These are phyloP conservation scores for Candida gigantensis DNA, from an alignment of 1,139 yeast genomes.

Conservation along the genomic window DNA sequence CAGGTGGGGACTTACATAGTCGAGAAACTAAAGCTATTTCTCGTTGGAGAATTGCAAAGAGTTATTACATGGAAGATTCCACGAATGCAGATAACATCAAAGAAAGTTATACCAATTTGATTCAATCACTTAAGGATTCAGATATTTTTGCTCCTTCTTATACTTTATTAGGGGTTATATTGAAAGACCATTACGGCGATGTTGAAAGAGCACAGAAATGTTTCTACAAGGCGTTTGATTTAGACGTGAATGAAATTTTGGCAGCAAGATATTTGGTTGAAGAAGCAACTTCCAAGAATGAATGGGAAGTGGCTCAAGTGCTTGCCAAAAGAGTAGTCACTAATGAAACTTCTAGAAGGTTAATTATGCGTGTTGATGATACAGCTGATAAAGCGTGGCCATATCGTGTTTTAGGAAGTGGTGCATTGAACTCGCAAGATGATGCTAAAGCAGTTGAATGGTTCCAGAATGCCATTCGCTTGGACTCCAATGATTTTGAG, in stretches of 20 bases:
- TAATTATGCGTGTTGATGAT: conserved; percentile 38
- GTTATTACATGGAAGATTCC: conserved; percentile 33
- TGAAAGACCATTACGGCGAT: conserved; percentile 59
- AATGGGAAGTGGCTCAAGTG: conserved; percentile 86
- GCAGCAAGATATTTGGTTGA: conserved; percentile 76
- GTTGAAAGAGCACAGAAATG: conserved; percentile 76
- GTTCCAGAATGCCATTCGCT: conserved; percentile 82
- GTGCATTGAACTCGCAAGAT: conserved; percentile 69
- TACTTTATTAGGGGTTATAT: conserved; percentile 76
- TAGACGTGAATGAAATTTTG: conserved; percentile 71
- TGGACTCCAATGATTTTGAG: conserved; percentile 64
- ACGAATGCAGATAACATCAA: conserved; percentile 32
- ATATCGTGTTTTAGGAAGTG: conserved; percentile 79
- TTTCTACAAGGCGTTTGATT: conserved; percentile 85
- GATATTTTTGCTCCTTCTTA: conserved; percentile 74
- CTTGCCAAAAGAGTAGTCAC: conserved; percentile 64
- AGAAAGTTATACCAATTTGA: conserved; percentile 51
- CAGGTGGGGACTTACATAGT: conserved; percentile 54
- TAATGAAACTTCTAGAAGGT: conserved; percentile 60
- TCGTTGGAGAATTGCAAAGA: conserved; percentile 73
- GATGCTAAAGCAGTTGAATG: conserved; percentile 82
- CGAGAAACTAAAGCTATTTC: conserved; percentile 59
- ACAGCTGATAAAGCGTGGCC: conserved; percentile 68
- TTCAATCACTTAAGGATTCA: conserved; percentile 63
- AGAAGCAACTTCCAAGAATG: conserved; percentile 62